Conservation (phyloP, 805 yeast species). For the Nakazawaea holstii region DNA sequence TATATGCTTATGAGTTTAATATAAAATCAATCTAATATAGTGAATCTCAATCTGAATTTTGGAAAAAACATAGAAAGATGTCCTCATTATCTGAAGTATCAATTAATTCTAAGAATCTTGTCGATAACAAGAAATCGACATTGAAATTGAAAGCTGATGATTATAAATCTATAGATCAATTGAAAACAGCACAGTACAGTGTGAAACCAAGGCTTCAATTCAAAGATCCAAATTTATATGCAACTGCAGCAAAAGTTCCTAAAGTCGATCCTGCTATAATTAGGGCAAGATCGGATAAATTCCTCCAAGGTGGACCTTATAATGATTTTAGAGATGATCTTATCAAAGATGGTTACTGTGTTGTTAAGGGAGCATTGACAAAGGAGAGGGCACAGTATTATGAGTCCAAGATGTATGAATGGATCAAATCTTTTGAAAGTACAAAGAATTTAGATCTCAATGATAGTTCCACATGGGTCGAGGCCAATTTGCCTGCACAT, state of each 20-base stretch:
- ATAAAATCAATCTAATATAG: too few species aligned
- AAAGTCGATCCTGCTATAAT: slow-evolving; percentile 6
- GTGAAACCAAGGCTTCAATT: neutral
- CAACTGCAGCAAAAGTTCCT: neutral
- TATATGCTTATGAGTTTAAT: too few species aligned
- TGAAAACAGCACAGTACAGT: neutral
- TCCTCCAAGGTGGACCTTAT: slow-evolving; percentile 7
- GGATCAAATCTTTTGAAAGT: slow-evolving; percentile 17
- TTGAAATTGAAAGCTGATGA: neutral
- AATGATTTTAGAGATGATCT: slow-evolving; percentile 27
- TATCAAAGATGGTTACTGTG: slow-evolving; percentile 23
- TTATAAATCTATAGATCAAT: neutral
- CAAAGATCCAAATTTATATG: neutral
- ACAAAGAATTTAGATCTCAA: slow-evolving; percentile 19
- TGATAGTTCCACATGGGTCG: slow-evolving; percentile 24
- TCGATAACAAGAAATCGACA: too few species aligned
- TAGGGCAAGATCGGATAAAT: neutral
- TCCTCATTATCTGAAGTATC: too few species aligned
- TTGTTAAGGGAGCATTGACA: slow-evolving; percentile 24
- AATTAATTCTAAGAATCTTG: too few species aligned
- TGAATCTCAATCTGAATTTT: too few species aligned
- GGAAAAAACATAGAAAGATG: too few species aligned
- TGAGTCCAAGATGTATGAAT: slow-evolving; percentile 18
- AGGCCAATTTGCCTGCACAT: slow-evolving; percentile 22
- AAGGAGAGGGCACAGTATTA: slow-evolving; percentile 21